Evolutionary conservation across 1,284 basidiomycete species (phyloP), one percentile per base, ranked within the genome.

Genomic region (Cystobasidium pallidum): DNA sequence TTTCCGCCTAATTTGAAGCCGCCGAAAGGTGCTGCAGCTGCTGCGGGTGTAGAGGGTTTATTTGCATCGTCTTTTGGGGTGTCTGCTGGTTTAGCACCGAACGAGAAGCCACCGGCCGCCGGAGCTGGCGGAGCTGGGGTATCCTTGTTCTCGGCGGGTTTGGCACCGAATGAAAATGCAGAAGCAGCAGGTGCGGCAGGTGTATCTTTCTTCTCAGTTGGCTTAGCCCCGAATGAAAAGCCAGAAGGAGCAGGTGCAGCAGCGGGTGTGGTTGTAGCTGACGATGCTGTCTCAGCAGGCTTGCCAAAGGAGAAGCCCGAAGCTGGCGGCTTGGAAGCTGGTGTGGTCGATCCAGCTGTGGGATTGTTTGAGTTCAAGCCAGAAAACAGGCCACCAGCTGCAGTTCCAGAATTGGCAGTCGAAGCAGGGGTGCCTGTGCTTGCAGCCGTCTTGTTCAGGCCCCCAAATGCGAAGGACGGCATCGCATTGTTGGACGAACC

Each of bases 71-170:
- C 62, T 28, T 65, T 65, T 10, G 62, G 11, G 24, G 43, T 3
- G 73, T 62, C 74, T 45, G 54, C 36, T 30, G 67, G 49, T 58
- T 47, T 52, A 26, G 45, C 52, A 52, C 74, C 74, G 41, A 74
- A 72, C 17, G 70, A 66, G 55, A 72, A 65, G 47, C 68, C 70
- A 24, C 67, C 61, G 19, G 43, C 34, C 7, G 62, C 43, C 0
- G 72, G 49, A n/a, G 74, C 45, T 10, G 73, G 32, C 6, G 62
- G 75, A 26, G 19, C 75, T 24, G 70, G 78, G 59, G 80, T 66
- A 43, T 72, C 66, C 17, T 74, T 45, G 24, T 64, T 66, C 28
- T 66, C 58, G 43, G 70, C 49, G 8, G 76, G 34, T 47, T 77
- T 75, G 3, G 63, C 62, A 52, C 70, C 67, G 19, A 57, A 57